A percentile compares a stretch with the other conserved stretches of the same genome.
Evolutionary conservation across 352 stramenopile genomes (phyloP).

Genomic region (Pilasporangium apinafurcum): DNA sequence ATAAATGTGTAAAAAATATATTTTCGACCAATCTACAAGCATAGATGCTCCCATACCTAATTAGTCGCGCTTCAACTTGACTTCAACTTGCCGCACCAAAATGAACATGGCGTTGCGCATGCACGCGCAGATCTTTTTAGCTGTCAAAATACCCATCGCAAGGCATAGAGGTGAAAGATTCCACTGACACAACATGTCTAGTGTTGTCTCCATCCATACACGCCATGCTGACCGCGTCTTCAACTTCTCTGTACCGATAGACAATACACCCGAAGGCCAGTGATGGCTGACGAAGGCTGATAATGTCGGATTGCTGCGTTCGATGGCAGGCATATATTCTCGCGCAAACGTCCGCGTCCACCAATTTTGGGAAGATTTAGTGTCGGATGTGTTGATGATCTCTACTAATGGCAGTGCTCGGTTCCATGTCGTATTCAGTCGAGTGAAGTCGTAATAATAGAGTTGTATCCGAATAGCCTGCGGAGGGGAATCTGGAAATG

Average conservation of each 20-base stretch:
- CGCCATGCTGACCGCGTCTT: too few species aligned
- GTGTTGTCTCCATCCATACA: not conserved
- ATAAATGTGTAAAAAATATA: too few species aligned
- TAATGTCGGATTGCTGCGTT: constrained; percentile 39
- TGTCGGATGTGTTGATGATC: constrained; percentile 20
- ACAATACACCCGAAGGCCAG: too few species aligned
- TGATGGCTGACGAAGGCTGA: constrained; percentile 33
- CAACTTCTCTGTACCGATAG: too few species aligned
- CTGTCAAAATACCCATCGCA: not conserved
- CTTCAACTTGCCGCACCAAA: too few species aligned
- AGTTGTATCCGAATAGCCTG: constrained; percentile 49
- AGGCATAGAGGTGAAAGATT: constrained; percentile 1
- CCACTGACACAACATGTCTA: not conserved
- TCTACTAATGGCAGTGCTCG: constrained; percentile 16
- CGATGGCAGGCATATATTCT: constrained; percentile 35
- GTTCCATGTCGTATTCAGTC: constrained; percentile 57
- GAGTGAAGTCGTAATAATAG: constrained; percentile 88
- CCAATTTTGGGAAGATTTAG: constrained; percentile 17
- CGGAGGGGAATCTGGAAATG: constrained; percentile 33
- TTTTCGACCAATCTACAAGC: too few species aligned
- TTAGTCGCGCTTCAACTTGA: too few species aligned
- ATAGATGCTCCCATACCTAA: too few species aligned
- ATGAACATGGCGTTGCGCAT: too few species aligned
- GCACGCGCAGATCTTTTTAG: not conserved
- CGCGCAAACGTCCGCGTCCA: constrained; percentile 30